Base-by-base conservation (phyloP, 1,139 yeast species). In the Diutina sp. region DNA sequence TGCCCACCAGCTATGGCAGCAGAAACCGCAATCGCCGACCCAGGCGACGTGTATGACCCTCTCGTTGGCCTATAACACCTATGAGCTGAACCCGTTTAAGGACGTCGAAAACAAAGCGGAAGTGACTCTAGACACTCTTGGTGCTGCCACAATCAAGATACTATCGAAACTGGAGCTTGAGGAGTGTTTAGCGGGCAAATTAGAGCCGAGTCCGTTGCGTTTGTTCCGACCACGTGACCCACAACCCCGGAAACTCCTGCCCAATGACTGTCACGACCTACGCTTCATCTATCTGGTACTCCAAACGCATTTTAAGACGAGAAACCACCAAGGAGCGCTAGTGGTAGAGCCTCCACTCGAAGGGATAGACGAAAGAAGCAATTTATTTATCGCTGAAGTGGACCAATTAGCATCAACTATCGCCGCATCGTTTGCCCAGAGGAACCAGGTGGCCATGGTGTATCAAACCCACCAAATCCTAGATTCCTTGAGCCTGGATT, bases 321-420 rank as follows among this genome's bases (percentile, higher is more conserved):
- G 79, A 53, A 73, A 73, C 58, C 59, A 67, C n/a, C 63, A 64
- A 21, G 75, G 75, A 1, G 75, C 77, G 2, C 57, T 66, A 3
- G 55, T 56, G 2, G 48, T 56, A 1, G 58, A 61, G 50, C 62
- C 60, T 16, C 2, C 44, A 55, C 8, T 48, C 51, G 3, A 53
- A 18, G 25, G 25, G 25, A n/a, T 50, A 0, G 28, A 48, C 28
- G 41, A 41, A 7, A 41, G 62, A 55, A 60, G 67, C 2, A 57
- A 46, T 2, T 70, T 71, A 54, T 68, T 76, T 56, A 45, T 65
- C 1, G 57, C 60, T 7, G 78, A 75, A 60, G 44, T 70, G 2
- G 66, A 65, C 9, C 57, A 62, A 45, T 66, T 76, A 47, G 64
- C 64, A 0, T 69, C 70, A 1, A 63, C 66, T 18, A 55, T 72